Evolutionary conservation across 192 early-diverging fungal species (phyloP), one percentile per base, ranked within the genome.

Genomic region (Anaeromyces robustus): DNA sequence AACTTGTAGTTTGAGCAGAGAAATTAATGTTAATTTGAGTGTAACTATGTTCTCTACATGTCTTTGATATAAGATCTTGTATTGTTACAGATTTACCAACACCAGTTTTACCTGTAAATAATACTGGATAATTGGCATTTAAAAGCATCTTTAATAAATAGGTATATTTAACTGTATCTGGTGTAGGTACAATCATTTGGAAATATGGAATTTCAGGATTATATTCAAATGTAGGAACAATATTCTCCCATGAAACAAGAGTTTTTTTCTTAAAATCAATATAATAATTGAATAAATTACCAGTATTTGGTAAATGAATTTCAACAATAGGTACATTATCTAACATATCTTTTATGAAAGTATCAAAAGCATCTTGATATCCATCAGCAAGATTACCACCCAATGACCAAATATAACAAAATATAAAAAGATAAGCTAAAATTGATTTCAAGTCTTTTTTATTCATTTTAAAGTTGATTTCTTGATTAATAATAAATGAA

Each of bases 111-210:
- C 90, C 90, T 26, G 86, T 89, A 41, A 91, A 87, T 0, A 91
- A 80, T 17, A 88, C 88, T 18, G 87, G 85, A 78, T 81, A 91
- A 2, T 86, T 83, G 59, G 87, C 88, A 30, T 77, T 78, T 9
- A 89, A 32, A 12, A 91, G 83, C 13, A 79, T 79, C 68, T 91
- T 89, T n/a, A 89, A 81, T 68, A 91, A 80, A 78, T 87, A 91
- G 22, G 85, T 82, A 81, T 89, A 91, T 81, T 89, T 89, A 19
- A 91, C 83, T 12, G 90, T 91, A 82, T 91, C 90, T 30, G 84
- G 52, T 2, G 90, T 91, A 4, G 87, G 90, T 39, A 91, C 90
- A 80, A 89, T 91, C 88, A 91, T 91, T 83, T 91, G 86, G 80
- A 91, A 91, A 81, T 90, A 91, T 22, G 90, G 90, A 1, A 88